Conservation (phyloP, 305 asterid genomes). For the Rubia balearica region DNA sequence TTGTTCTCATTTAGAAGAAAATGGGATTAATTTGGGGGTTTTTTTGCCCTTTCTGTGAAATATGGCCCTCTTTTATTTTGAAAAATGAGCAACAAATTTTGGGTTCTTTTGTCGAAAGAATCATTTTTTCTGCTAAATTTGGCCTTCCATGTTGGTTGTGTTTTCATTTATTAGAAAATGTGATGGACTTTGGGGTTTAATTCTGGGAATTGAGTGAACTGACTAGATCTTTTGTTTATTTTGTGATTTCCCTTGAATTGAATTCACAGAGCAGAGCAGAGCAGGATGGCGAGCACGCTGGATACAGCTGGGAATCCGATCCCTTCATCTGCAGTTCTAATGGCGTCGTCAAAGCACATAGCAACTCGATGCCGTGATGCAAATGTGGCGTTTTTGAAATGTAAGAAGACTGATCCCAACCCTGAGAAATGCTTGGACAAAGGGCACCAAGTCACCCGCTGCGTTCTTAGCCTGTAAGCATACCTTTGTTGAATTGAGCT, state of each 20-base stretch:
- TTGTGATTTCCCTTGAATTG: background rate
- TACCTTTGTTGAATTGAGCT: background rate
- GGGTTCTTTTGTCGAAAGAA: background rate
- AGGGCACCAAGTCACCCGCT: conserved; percentile 33
- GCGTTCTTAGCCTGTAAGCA: conserved; percentile 36
- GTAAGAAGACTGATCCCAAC: conserved; percentile 35
- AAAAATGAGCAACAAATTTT: too few species aligned
- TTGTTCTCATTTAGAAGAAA: background rate
- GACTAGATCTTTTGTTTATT: conserved; percentile 4
- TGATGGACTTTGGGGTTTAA: background rate
- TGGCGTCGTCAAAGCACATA: conserved; percentile 51
- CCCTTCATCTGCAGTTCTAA: conserved; percentile 69
- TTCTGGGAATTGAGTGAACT: too few species aligned
- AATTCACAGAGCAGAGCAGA: background rate
- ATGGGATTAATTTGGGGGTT: background rate
- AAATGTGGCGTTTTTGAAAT: conserved; percentile 31
- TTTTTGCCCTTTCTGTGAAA: too few species aligned
- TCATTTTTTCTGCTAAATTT: too few species aligned
- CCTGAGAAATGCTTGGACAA: conserved; percentile 34
- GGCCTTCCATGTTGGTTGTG: background rate
- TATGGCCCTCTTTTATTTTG: too few species aligned
- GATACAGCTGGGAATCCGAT: conserved; percentile 54
- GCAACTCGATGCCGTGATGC: conserved; percentile 25
- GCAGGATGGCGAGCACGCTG: conserved; percentile 47
- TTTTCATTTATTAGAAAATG: background rate